Evolutionary conservation across 2,329 filamentous ascomycete species (phyloP).

Genomic region (Emydomyces testavorans): DNA sequence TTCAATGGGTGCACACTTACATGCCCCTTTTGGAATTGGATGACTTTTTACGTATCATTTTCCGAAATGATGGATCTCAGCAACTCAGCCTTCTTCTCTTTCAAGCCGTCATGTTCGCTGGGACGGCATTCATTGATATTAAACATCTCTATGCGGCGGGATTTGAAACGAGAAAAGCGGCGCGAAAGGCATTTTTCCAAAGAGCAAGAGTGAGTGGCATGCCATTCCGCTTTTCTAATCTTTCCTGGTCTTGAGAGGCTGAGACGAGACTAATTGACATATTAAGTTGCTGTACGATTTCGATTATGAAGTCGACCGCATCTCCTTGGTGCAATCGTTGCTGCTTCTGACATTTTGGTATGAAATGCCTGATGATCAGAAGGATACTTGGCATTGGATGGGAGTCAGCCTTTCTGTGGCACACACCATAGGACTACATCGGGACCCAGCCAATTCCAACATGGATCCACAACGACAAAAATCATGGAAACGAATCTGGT

Average conservation of each 20-base stretch:
- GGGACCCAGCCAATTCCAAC: constrained; percentile 66
- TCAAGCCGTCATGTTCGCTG: constrained; percentile 90
- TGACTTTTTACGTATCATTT: constrained; percentile 48
- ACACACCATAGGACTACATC: constrained; percentile 85
- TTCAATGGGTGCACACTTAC: constrained; percentile 85
- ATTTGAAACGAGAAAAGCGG: constrained; percentile 64
- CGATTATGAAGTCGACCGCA: constrained; percentile 83
- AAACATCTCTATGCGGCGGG: constrained; percentile 64
- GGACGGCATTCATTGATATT: constrained; percentile 77
- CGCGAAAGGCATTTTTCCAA: constrained; percentile 78
- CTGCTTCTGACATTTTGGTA: constrained; percentile 97
- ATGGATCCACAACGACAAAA: constrained; percentile 64
- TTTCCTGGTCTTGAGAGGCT: not conserved
- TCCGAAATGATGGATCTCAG: constrained; percentile 54
- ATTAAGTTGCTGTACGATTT: constrained; percentile 76
- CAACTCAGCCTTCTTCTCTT: constrained; percentile 77
- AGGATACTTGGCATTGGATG: constrained; percentile 99
- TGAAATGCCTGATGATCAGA: constrained; percentile 90
- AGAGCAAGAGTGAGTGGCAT: constrained; percentile 59
- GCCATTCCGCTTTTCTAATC: constrained; percentile 3
- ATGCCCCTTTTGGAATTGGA: constrained; percentile 73
- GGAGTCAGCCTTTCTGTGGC: constrained; percentile 86
- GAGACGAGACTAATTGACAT: not conserved
- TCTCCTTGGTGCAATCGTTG: constrained; percentile 76
- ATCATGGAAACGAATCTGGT: constrained; percentile 94